Conservation (phyloP, 805 yeast genomes). For the Candida nemodendra region DNA sequence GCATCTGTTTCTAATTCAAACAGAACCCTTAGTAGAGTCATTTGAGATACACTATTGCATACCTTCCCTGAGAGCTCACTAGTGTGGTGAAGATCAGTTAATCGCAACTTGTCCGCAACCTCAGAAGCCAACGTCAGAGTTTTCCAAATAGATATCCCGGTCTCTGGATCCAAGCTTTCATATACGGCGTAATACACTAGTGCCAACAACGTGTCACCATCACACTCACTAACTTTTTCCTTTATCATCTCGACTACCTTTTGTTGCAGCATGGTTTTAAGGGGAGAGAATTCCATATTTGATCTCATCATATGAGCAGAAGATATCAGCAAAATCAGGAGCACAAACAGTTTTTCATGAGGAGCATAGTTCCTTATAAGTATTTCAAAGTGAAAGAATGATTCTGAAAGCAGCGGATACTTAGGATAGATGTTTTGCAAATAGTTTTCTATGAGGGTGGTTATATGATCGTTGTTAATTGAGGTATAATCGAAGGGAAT, state of each 20-base stretch:
- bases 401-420: constrained; percentile 17
- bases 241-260: constrained; percentile 14
- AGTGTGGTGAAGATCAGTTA: constrained; percentile 8
- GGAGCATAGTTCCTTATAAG: constrained; percentile 17
- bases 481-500: constrained; percentile 13
- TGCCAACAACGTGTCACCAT: constrained; percentile 16
- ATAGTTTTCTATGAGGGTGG: constrained; percentile 18
- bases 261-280: constrained; percentile 19
- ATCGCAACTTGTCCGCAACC: constrained; percentile 15
- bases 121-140: constrained; percentile 16
- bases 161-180: constrained; percentile 20
- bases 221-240: constrained; percentile 9
- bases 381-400: constrained; percentile 19
- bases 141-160: constrained; percentile 16
- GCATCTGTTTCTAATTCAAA: background rate
- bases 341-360: constrained; percentile 14
- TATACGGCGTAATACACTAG: constrained; percentile 15
- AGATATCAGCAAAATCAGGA: constrained; percentile 17
- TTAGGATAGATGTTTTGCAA: constrained; percentile 16
- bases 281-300: constrained; percentile 13
- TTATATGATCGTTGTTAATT: constrained; percentile 16
- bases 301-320: constrained; percentile 21
- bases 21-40: constrained; percentile 10
- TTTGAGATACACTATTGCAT: constrained; percentile 7
- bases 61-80: constrained; percentile 12